Evolutionary conservation across 495 filamentous ascomycete species (phyloP), one percentile per base, ranked within the genome.

Genomic region (Neurospora sp.): DNA sequence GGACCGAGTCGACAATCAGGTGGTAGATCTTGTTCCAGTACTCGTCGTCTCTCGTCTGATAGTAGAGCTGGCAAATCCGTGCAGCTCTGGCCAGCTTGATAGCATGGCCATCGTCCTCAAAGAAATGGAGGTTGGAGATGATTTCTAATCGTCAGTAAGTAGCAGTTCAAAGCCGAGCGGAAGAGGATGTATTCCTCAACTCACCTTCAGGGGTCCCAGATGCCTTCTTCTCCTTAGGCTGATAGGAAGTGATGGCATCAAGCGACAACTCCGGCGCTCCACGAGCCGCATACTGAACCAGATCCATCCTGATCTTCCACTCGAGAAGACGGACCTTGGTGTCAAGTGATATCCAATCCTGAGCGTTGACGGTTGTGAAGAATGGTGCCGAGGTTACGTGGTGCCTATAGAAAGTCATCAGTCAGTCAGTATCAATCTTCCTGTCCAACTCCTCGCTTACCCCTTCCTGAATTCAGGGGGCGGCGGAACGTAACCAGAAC

Each of bases 61-160:
- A 78, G 8, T 78, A 42, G 10, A 80, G 73, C 69, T 79, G 75
- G 72, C 81, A 83, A 40, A 84, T 54, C 69, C 89, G 83, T 14
- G 94, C 76, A 4, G 93, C 92, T 39, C 94, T 82, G 23, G 89
- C 84, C 6, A 96, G 79, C 81, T 98, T 97, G 70, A 88, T 81
- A 35, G 88, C 80, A 80, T 98, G 94, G 0, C 94, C 93, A 80
- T 97, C 93, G 76, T 97, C 94, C 1, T 84, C 76, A 46, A 89
- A 83, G 20, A 73, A 72, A 44, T 84, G 82, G 11, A 90, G 82
- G 6, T 89, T 83, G 11, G 85, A 76, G 69, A 92, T 85, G 23
- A 94, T 79, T 3, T 85, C 82, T 48, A 18, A 8, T 37, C 10
- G 40, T 39, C 41, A 72, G 62, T 23, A 8, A 31, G 23, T 62